Base-by-base conservation (phyloP, 148 eudicot genomes). In the Vaccinium corymbosum region DNA sequence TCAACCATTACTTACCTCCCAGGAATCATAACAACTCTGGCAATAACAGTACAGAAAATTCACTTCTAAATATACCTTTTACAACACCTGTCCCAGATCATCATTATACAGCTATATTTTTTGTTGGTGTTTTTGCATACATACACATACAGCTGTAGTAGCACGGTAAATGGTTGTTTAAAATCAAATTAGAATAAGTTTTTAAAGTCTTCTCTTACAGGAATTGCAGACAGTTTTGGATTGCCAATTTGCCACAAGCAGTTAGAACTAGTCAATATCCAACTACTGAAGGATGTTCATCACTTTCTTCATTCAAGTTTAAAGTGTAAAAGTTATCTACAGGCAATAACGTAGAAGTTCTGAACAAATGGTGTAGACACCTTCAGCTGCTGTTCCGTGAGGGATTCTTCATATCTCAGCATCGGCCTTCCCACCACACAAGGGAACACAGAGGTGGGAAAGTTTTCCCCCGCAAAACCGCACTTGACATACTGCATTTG, bases 381-480 rank as follows among this genome's bases (percentile, higher is more conserved):
- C 93, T 90, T 91, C 83, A 97, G 78, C 88, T 97, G 98, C 88
- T 97, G 98, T 88, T 97, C 99, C 95, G 91, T 91, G 79, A 97
- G 90, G 7, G 98, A 92, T 88, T 97, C 99, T 87, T 95, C 98
- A 71, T 94, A 97, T 22, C 99, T 91, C 35, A 97, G 91, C 95
- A 95, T 91, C 35, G 98, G 99, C 91, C 93, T 90, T 76, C 98
- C 99, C 22, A 97, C 99, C 82, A 95, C 93, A 78, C 98, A 97
- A 71, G 99, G 99, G 86, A 95, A 97, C n/a, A 97, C 99, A 14
- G 99, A 97, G 62, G 98, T 94, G 59, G 99, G 99, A 80, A 97
- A 97, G 84, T 97, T 97, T 89, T 95, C 99, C 72, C 98, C 98
- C 6, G 99, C 99, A 86, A 97, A 97, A 79, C 99, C 99, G 83